phyloP scores from a whole-genome alignment of 2,329 filamentous ascomycete genomes.

The Paradendryphiella salina region DNA sequence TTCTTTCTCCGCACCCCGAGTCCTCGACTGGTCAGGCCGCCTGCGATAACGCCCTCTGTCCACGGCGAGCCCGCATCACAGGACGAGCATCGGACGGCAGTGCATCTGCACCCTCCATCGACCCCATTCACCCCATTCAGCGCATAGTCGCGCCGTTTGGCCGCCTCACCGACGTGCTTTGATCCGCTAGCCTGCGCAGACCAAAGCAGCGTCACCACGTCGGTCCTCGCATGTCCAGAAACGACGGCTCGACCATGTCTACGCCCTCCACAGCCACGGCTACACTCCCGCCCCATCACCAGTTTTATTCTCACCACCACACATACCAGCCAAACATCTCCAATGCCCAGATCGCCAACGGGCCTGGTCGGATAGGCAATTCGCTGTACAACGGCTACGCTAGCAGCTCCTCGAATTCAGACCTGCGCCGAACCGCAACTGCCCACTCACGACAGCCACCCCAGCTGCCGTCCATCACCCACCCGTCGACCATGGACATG shows the following conservation, averaged over 20 bases:
- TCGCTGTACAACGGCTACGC: conserved; percentile 48
- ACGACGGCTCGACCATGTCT: conserved; percentile 43
- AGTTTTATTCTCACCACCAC: conserved; percentile 49
- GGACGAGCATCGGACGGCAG: too few species aligned
- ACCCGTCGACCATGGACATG: conserved; percentile 33
- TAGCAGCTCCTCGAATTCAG: conserved; percentile 42
- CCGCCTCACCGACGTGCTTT: conserved; percentile 18
- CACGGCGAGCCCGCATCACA: too few species aligned
- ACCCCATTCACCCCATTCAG: conserved; percentile 11
- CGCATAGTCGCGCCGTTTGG: conserved; percentile 13
- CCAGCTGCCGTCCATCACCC: conserved; percentile 38
- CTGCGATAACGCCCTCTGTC: conserved; percentile 30
- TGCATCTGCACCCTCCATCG: too few species aligned
- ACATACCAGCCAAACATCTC: conserved; percentile 39
- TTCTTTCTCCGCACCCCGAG: conserved; percentile 25
- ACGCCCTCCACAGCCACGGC: conserved; percentile 51
- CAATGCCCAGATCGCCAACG: conserved; percentile 44
- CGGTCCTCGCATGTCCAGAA: conserved; percentile 30
- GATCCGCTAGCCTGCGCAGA: conserved; percentile 23
- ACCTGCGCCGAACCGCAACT: conserved; percentile 45
- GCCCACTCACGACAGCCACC: conserved; percentile 37
- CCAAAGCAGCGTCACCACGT: conserved; percentile 35
- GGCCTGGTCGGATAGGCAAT: conserved; percentile 40
- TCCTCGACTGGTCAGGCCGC: conserved; percentile 19
- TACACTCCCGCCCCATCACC: conserved; percentile 47